Base-by-base conservation (phyloP, 345 rosid species). In the Hirschfeldia incana region DNA sequence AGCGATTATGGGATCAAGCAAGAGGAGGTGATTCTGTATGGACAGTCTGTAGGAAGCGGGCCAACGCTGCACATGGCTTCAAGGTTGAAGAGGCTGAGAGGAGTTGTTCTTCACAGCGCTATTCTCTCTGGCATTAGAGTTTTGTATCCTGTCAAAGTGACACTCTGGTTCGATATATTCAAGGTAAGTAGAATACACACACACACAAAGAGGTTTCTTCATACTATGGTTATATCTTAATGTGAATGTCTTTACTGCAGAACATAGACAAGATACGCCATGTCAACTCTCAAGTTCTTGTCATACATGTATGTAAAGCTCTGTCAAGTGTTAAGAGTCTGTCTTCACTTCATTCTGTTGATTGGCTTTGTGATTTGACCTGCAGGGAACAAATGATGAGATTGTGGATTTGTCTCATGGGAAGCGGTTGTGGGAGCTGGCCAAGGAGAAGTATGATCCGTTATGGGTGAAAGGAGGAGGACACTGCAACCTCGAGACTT, bases 381-480 rank as follows among this genome's bases (percentile, higher is more conserved):
- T 86, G 77, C 85, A 95, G 99, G 99, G 99, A 33, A 95, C 98
- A 7, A 84, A 77, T 8, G 98, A 95, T 77, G 99, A 95, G 67
- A 86, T 93, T 63, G 99, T 93, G 4, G 94, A 91, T 84, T 88
- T 83, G 76, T 91, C 96, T 0, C 99, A 93, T 1, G 99, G 99
- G 76, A 93, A 90, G 78, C 83, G 97, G 17, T 80, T 95, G 36
- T 95, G 99, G 99, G 99, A 95, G 70, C 89, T 95, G 17, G 77
- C 98, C 0, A 95, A 89, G 78, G 97, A 95, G 74, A 93, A 93
- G 73, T 93, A 90, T 30, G 98, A 93, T 9, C 99, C 99, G 1
- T 80, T 95, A 69, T 93, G 99, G 99, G 90, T 95, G 61, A 91
- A 91, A 76, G 97, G 98, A n/a, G 99, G 98, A 4, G 97, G 98